Conservation (phyloP, 345 rosid species). For the Eutrema japonicum region DNA sequence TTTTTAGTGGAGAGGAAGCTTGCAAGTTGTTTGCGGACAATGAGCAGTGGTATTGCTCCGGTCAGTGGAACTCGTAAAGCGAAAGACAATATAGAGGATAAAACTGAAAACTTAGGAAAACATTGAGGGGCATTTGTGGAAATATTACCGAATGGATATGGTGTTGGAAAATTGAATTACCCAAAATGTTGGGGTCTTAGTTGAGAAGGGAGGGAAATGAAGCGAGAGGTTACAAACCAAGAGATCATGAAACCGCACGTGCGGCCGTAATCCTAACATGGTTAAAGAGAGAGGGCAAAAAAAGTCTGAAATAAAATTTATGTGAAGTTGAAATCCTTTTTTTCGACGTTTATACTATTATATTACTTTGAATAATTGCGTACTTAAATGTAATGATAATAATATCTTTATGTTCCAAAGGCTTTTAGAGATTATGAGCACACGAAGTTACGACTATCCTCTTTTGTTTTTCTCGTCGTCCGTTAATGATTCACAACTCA, state of each 20-base stretch:
- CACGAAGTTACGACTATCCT: not conserved
- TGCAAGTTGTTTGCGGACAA: slow-evolving; percentile 48
- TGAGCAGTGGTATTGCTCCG: slow-evolving; percentile 45
- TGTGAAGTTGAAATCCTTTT: not conserved
- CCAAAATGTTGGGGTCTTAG: slow-evolving; percentile 25
- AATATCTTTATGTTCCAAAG: slow-evolving; percentile 24
- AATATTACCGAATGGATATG: not conserved
- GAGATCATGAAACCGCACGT: slow-evolving; percentile 29
- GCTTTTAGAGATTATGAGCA: slow-evolving; percentile 9
- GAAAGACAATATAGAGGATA: not conserved
- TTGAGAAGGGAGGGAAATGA: not conserved
- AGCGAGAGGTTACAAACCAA: slow-evolving; percentile 1
- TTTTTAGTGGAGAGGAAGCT: slow-evolving; percentile 49
- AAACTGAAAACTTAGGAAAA: not conserved
- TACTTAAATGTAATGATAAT: slow-evolving; percentile 5
- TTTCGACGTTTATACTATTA: not conserved
- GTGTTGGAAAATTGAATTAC: slow-evolving; percentile 5
- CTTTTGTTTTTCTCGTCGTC: slow-evolving; percentile 1
- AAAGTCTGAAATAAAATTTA: slow-evolving; percentile 1
- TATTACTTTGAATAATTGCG: not conserved
- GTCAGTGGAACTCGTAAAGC: slow-evolving; percentile 33
- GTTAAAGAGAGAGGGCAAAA: slow-evolving; percentile 2
- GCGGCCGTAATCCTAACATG: slow-evolving; percentile 22
- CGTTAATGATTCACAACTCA: not conserved
- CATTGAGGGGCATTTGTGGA: not conserved